Conservation (phyloP, 2,329 filamentous ascomycete genomes). For the Colletotrichum tropicale region DNA sequence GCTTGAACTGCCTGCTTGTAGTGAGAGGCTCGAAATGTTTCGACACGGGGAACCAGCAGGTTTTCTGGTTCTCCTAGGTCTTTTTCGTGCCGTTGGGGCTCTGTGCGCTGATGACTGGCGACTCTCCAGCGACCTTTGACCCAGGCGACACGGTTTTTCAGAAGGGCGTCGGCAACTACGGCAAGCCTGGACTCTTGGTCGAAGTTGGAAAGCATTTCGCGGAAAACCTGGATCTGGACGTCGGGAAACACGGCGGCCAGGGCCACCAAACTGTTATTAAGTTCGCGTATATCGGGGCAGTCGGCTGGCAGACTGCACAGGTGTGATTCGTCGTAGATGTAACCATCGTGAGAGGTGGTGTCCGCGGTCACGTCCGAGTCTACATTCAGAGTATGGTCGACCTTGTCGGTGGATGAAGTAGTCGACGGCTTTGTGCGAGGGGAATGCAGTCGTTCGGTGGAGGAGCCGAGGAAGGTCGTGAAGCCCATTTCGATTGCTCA, state of each 20-base stretch:
- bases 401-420: background rate
- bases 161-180: slow-evolving; percentile 76
- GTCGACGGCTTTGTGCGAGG: background rate
- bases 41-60: slow-evolving; percentile 54
- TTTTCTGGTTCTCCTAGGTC: slow-evolving; percentile 24
- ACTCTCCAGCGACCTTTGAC: slow-evolving; percentile 71
- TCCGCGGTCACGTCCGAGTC: slow-evolving; percentile 28
- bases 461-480: slow-evolving; percentile 22
- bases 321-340: slow-evolving; percentile 62
- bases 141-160: slow-evolving; percentile 74
- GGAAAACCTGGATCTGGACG: slow-evolving; percentile 81
- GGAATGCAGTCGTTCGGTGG: slow-evolving; percentile 9
- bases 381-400: background rate
- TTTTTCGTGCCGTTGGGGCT: slow-evolving; percentile 31
- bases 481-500: slow-evolving; percentile 21
- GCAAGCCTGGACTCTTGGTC: slow-evolving; percentile 78
- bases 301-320: slow-evolving; percentile 53
- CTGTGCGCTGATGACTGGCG: slow-evolving; percentile 36
- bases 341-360: slow-evolving; percentile 38
- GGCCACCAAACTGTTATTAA: slow-evolving; percentile 72
- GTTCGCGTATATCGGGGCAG: slow-evolving; percentile 66
- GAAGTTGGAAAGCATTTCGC: slow-evolving; percentile 78
- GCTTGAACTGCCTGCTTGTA: slow-evolving; percentile 73
- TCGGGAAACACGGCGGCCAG: slow-evolving; percentile 79
- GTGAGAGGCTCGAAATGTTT: slow-evolving; percentile 68